Base-by-base conservation (phyloP, 306 rosid species). In the Hippophae tibetana region DNA sequence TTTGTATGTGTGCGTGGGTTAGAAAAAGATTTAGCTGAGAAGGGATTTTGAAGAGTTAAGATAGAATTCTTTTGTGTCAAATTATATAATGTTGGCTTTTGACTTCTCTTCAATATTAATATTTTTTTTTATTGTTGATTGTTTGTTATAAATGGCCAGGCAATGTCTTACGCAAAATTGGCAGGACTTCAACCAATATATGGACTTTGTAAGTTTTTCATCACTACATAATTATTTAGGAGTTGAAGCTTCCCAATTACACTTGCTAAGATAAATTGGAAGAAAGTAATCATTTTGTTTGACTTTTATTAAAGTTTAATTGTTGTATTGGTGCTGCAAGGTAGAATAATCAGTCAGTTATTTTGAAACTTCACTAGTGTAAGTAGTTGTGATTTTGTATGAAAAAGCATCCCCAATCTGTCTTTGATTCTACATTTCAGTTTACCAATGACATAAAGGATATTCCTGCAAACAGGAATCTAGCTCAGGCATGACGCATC, bases 121-220 rank as follows among this genome's bases (percentile, higher is more conserved):
- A 6, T 10, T 31, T 52, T 25, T 53, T 54, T 60, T 9, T 10
- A 9, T 47, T n/a, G 38, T 66, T 69, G 63, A 72, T 64, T 5
- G 2, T 43, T 72, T 70, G 42, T 66, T 72, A 54, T 65, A 52
- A 53, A 62, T 69, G 60, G 43, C 66, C 87, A 92, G 98, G 82
- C 95, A 42, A 92, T 87, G 98, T 92, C 98, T 40, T 92, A 92
- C 70, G 98, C 98, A 54, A 92, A 85, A 73, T 72, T 92, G 74
- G 98, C 96, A 7, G 98, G 98, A 62, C 96, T 92, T 68, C 68
- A 73, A 71, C 87, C 98, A 9, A 92, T 87, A 70, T 92, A 92
- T 43, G 98, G 98, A 80, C 95, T 92, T 11, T 92, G 98, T 92
- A 85, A 85, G 96, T 68, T 74, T 66, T 44, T 31, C 38, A 31